Base-by-base conservation (phyloP, 2,329 filamentous ascomycete genomes). In the Chalara sp. region DNA sequence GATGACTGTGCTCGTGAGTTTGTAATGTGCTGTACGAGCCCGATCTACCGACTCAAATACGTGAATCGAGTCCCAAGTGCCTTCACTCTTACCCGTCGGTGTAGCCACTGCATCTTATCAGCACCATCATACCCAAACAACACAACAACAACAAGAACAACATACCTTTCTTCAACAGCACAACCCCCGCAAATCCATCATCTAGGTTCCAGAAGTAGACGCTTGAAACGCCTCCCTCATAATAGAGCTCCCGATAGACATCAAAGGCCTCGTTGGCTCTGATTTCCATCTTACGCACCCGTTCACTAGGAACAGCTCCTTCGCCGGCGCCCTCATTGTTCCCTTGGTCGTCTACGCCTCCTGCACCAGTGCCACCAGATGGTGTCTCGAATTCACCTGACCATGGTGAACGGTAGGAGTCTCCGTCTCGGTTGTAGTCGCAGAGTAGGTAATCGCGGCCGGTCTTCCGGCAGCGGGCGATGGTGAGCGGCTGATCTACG, bases 141-240 rank as follows among this genome's bases (percentile, higher is more conserved):
- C n/a, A n/a, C n/a, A n/a, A 13, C 28, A 44, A 12, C 7, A 48
- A 35, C 13, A 51, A 51, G 33, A 11, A 12, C 47, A 33, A 73
- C 78, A 61, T 72, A 88, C 88, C 82, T 73, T 99, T 99, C 79
- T 99, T 99, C 65, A 99, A 72, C 62, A 99, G 71, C 50, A 99
- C 91, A 2, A 96, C 93, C 1, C 93, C 93, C 0, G 93, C 93
- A 67, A 99, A 99, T 6, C 93, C 93, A 70, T 99, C 93, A 63
- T 99, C 93, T 67, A 97, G 73, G 67, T 96, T 93, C 93, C 93
- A 99, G 56, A 99, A 88, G 71, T 99, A 99, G 39, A 97, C 93
- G 65, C 88, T 95, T 61, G 89, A 93, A 54, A 96, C 89, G 31
- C 93, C 92, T 4, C 93, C 93, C 73, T 97, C 93, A 67, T 96